These are phyloP conservation scores for Cyberlindnera suaveolens DNA, from an alignment of 805 yeast genomes.

Conservation along the genomic window DNA sequence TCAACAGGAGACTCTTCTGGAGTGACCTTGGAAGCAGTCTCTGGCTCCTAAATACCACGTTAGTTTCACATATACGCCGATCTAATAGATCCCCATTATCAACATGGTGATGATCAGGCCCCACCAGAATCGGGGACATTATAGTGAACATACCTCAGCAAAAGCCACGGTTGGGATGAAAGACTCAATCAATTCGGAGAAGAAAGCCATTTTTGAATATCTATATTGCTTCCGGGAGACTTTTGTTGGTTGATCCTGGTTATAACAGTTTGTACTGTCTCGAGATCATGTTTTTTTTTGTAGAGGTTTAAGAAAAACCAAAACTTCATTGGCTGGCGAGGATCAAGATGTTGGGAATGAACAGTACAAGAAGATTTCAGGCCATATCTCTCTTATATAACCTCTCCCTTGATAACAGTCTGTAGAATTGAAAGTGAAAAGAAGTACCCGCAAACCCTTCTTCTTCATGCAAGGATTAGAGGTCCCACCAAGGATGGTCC, in stretches of 20 bases:
- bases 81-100: no score
- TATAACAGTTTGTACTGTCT: background rate
- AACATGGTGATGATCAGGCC: background rate
- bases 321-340: conserved; percentile 1
- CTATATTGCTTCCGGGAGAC: background rate
- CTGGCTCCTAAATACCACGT: background rate
- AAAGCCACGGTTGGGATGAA: conserved; percentile 72
- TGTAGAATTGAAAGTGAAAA: no score
- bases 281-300: background rate
- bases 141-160: conserved; percentile 45
- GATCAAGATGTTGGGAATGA: background rate
- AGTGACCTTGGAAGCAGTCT: background rate
- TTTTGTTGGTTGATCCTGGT: background rate
- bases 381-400: no score
- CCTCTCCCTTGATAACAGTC: no score
- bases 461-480: no score
- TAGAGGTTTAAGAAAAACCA: background rate
- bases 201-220: conserved; percentile 11
- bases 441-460: no score
- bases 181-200: conserved; percentile 51
- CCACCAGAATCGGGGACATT: background rate
- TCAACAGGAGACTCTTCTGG: conserved; percentile 7
- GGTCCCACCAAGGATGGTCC: no score
- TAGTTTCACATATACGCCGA: background rate
- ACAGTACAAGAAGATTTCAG: no score